Conservation (phyloP, 2,329 filamentous ascomycete species). For the Colletotrichum sp. region DNA sequence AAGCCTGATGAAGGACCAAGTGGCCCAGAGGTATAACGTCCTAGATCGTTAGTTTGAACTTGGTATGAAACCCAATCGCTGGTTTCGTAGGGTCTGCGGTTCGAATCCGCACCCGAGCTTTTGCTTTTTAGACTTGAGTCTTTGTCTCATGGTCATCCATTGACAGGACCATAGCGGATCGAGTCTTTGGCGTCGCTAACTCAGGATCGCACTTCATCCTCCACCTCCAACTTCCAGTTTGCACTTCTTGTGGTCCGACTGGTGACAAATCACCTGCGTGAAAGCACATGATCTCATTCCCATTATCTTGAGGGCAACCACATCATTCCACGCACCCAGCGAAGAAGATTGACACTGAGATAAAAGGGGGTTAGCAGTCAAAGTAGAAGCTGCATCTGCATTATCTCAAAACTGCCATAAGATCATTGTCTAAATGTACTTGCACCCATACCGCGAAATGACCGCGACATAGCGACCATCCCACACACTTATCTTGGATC, state of each 20-base stretch:
- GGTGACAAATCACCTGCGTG: neutral
- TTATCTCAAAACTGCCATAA: neutral
- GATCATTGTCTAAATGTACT: neutral
- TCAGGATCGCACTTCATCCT: neutral
- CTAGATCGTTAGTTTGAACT: neutral
- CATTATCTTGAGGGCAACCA: neutral
- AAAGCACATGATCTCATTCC: neutral
- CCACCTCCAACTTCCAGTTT: neutral
- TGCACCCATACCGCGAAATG: neutral
- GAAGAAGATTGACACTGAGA: neutral
- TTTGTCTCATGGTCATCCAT: neutral
- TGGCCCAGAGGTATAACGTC: neutral
- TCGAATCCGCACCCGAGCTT: neutral
- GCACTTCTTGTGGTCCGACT: neutral
- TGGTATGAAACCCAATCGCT: neutral
- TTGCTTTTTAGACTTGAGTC: neutral
- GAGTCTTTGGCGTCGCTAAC: neutral
- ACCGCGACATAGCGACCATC: neutral
- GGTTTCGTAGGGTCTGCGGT: neutral
- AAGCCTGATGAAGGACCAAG: neutral
- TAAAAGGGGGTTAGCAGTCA: neutral
- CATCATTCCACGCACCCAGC: neutral
- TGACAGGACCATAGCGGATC: neutral
- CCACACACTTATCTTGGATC: neutral
- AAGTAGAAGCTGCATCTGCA: neutral